Evolutionary conservation across 2,329 filamentous ascomycete genomes (phyloP), one percentile per base, ranked within the genome.

Genomic region (Colletotrichum eremochloae): DNA sequence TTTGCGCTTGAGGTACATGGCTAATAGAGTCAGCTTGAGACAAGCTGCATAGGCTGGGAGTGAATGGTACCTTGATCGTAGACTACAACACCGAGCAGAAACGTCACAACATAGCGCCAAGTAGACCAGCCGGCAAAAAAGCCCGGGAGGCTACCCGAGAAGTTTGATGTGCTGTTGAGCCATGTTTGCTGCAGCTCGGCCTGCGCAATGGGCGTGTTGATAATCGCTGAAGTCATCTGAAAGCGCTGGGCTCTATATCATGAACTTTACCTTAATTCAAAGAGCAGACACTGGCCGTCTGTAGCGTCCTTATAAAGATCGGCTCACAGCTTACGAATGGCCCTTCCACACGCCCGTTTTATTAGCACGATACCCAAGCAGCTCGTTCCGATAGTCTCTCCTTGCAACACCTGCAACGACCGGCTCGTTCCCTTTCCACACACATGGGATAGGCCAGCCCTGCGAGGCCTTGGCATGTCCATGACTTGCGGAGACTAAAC

Each of bases 1-100:
- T 76, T 92, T 92, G 36, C 86, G 83, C 77, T 83, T 86, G 75
- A 91, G 84, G 76, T 92, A 92, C 78, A 86, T 86, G 74, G 87
- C 90, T 92, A 73, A 3, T 14, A 20, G 40, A 61, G 71, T 71
- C 14, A 46, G 46, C 7, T n/a, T 2, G 42, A 20, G 15, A 8
- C 11, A 44, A 20, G 24, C 18, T 33, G 14, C n/a, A 31, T 8
- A 11, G 18, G 29, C 9, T 1, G 3, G 6, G 24, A 1, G 20
- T 0, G 8, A 1, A 24, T 12, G 5, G 5, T 69, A 61, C 70
- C 55, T 79, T 86, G 84, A 58, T 86, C 84, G 63, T 85, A 85
- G 1, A 78, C 75, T 5, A 84, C 71, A 0, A 83, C 53, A 1
- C 77, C 74, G 0, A 80, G 46, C 14, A 85, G 44, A 3, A 81